Conservation (phyloP, 2,329 filamentous ascomycete species). For the Mycogone perniciosa region DNA sequence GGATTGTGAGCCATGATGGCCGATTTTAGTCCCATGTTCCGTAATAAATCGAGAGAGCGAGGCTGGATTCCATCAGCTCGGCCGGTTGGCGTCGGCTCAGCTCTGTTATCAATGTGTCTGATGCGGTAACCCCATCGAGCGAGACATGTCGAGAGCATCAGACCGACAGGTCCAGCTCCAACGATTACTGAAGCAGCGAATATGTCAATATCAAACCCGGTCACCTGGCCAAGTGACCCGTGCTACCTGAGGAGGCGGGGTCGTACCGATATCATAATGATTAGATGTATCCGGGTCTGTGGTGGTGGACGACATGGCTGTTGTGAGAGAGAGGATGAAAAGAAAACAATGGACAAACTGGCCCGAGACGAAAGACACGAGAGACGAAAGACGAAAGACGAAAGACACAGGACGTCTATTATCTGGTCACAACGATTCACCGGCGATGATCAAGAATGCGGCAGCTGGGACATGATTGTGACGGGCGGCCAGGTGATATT, state of each 20-base stretch:
- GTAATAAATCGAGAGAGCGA: slow-evolving; percentile 75
- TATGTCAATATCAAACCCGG: background rate
- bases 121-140: slow-evolving; percentile 92
- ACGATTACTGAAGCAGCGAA: slow-evolving; percentile 59
- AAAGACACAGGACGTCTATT: no score
- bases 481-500: background rate
- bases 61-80: slow-evolving; percentile 91
- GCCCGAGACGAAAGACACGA: background rate
- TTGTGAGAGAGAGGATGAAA: background rate
- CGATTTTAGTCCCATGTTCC: slow-evolving; percentile 84
- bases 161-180: slow-evolving; percentile 81
- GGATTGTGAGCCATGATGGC: slow-evolving; percentile 83
- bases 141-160: slow-evolving; percentile 81
- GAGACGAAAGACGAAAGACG: no score
- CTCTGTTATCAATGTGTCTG: slow-evolving; percentile 88
- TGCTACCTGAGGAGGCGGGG: background rate
- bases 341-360: background rate
- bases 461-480: background rate
- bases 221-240: background rate
- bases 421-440: no score
- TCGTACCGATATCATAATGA: slow-evolving; percentile 10
- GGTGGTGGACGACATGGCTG: slow-evolving; percentile 6
- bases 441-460: background rate
- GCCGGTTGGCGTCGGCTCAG: slow-evolving; percentile 77
- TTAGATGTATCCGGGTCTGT: slow-evolving; percentile 4